These are phyloP conservation scores for Shiraia bambusicola DNA, from an alignment of 2,329 filamentous ascomycete genomes.

Conservation along the genomic window DNA sequence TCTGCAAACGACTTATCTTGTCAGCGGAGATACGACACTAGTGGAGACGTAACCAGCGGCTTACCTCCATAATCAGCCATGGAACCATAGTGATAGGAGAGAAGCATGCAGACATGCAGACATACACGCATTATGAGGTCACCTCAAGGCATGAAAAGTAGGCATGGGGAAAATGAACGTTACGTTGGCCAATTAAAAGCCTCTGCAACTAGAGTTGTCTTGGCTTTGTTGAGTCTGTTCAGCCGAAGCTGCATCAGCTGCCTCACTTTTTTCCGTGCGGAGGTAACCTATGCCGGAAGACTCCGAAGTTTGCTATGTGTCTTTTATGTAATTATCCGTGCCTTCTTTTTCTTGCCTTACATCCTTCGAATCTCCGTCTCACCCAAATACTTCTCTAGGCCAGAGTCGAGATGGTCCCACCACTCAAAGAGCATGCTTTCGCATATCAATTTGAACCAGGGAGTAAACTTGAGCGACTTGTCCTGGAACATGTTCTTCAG, in stretches of 20 bases:
- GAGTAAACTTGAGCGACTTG: conserved; percentile 80
- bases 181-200: conserved; percentile 15
- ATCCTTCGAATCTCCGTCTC: conserved; percentile 88
- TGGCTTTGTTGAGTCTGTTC: too few relatives aligned
- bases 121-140: conserved; percentile 21
- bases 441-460: conserved; percentile 99
- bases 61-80: conserved; percentile 17
- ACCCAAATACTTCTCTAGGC: conserved; percentile 80
- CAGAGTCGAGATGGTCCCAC: conserved; percentile 84
- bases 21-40: conserved; percentile 4
- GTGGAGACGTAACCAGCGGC: conserved; percentile 11
- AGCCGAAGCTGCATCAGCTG: conserved; percentile 23
- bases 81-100: conserved; percentile 26
- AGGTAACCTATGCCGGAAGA: conserved; percentile 15
- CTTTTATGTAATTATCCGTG: background rate
- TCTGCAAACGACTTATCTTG: conserved; percentile 3
- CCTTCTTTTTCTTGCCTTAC: conserved; percentile 43
- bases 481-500: conserved; percentile 85
- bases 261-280: conserved; percentile 23
- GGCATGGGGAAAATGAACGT: conserved; percentile 25
- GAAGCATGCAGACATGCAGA: conserved; percentile 6
- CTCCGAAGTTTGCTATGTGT: background rate
- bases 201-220: conserved; percentile 25
- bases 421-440: conserved; percentile 96
- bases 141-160: conserved; percentile 25